These are phyloP conservation scores for Corylus heterophylla DNA, from an alignment of 306 rosid species.

Conservation along the genomic window DNA sequence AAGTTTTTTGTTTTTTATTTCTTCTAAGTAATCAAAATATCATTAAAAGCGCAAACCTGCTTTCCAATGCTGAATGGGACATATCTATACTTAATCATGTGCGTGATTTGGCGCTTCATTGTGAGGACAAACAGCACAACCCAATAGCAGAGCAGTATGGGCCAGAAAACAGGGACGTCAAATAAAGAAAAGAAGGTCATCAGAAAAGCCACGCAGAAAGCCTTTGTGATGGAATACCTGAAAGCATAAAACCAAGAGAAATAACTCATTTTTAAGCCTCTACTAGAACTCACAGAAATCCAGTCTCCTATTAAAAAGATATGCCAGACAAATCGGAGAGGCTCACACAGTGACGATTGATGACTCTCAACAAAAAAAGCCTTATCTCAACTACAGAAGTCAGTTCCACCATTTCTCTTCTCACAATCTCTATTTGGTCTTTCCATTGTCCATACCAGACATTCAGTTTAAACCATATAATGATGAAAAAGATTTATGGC, in stretches of 20 bases:
- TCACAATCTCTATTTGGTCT: background rate
- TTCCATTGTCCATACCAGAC: background rate
- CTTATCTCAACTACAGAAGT: background rate
- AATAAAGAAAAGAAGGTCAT: slow-evolving; percentile 67
- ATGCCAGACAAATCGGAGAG: background rate
- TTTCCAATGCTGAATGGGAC: slow-evolving; percentile 65
- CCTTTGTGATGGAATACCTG: slow-evolving; percentile 74
- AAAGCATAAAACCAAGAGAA: slow-evolving; percentile 22
- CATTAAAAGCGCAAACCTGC: slow-evolving; percentile 28
- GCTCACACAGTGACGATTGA: background rate
- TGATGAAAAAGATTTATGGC: background rate
- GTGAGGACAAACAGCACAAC: slow-evolving; percentile 61
- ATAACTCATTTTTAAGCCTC: background rate
- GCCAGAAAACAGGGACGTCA: slow-evolving; percentile 78
- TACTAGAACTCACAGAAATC: background rate
- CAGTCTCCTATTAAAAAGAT: background rate
- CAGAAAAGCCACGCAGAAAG: slow-evolving; percentile 54
- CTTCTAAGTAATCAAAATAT: no score
- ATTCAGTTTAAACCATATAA: background rate
- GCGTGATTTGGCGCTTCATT: slow-evolving; percentile 77
- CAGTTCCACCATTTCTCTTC: background rate
- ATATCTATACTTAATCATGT: slow-evolving; percentile 67
- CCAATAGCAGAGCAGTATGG: slow-evolving; percentile 67
- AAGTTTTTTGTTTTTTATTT: no score
- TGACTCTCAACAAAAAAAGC: background rate